Evolutionary conservation across 2,329 filamentous ascomycete species (phyloP).

Genomic region (Tolypocladium amazonense): DNA sequence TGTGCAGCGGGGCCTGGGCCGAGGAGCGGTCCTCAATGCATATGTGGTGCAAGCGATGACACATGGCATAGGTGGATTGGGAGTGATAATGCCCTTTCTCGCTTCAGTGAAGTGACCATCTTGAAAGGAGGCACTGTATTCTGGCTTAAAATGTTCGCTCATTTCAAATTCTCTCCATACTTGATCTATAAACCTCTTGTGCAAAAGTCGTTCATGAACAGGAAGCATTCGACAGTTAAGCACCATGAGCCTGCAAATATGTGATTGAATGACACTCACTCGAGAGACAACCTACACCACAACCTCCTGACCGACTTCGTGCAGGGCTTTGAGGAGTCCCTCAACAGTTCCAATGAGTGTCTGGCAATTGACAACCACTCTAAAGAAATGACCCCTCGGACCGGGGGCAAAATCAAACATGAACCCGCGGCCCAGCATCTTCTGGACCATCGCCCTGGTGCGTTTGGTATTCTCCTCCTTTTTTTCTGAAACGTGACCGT

Average conservation of each 20-base stretch:
- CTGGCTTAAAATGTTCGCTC: not conserved
- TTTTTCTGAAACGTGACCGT: conserved; percentile 32
- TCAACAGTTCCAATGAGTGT: conserved; percentile 39
- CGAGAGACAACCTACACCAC: not conserved
- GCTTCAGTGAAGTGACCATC: too few relatives aligned
- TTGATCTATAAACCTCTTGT: not conserved
- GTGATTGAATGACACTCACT: not conserved
- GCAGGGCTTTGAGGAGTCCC: conserved; percentile 41
- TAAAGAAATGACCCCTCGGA: conserved; percentile 42
- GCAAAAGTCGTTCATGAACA: not conserved
- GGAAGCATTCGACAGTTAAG: not conserved
- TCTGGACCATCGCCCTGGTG: conserved; percentile 36
- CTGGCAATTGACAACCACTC: conserved; percentile 46
- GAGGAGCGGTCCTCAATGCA: too few relatives aligned
- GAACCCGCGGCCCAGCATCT: conserved; percentile 39
- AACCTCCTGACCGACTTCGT: conserved; percentile 27
- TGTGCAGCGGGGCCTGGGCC: too few relatives aligned
- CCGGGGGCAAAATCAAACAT: conserved; percentile 52
- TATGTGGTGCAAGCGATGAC: too few relatives aligned
- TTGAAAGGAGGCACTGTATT: not conserved
- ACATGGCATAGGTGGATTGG: too few relatives aligned
- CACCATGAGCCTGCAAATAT: too few relatives aligned
- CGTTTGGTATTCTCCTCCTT: conserved; percentile 34
- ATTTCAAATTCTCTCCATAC: too few relatives aligned
- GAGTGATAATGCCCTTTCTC: too few relatives aligned